Evolutionary conservation across 371 early-diverging fungal genomes (phyloP).

Genomic region (Rhizopus delemar): DNA sequence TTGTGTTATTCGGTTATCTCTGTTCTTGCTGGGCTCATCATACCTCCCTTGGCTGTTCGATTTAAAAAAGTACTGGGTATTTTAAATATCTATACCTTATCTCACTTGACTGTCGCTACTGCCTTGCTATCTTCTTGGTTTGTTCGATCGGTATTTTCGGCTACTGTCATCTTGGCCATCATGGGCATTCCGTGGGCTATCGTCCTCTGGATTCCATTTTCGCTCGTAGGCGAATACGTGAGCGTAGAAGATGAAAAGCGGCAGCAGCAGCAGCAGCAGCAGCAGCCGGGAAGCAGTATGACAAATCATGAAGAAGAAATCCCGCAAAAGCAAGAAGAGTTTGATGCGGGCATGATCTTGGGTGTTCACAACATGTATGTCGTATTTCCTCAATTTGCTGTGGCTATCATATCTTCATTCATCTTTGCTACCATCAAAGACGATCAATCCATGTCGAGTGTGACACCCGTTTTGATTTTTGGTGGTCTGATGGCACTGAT

Average conservation of each 20-base stretch:
- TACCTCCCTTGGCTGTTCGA: conserved; percentile 53
- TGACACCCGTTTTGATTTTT: conserved; percentile 55
- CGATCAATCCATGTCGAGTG: conserved; percentile 19
- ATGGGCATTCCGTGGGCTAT: conserved; percentile 80
- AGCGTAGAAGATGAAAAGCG: conserved; percentile 48
- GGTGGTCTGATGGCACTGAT: conserved; percentile 62
- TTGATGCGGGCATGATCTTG: conserved; percentile 65
- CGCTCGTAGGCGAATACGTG: conserved; percentile 74
- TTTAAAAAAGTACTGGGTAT: conserved; percentile 39
- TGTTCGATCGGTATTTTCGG: conserved; percentile 50
- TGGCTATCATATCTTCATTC: conserved; percentile 51
- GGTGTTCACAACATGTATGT: conserved; percentile 84
- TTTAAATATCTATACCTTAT: conserved; percentile 60
- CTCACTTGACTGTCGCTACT: conserved; percentile 58
- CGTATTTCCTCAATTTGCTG: conserved; percentile 73
- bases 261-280: neutral
- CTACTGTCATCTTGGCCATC: conserved; percentile 60
- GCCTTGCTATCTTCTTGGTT: conserved; percentile 59
- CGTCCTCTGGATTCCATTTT: conserved; percentile 78
- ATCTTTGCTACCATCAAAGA: conserved; percentile 43
- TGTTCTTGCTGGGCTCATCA: conserved; percentile 56
- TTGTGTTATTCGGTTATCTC: conserved; percentile 68
- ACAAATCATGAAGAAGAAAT: conserved; percentile 4
- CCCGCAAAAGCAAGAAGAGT: conserved; percentile 23
- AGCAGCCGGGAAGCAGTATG: neutral